Evolutionary conservation across 495 filamentous ascomycete genomes (phyloP).

Genomic region (Annulohypoxylon maeteangense): DNA sequence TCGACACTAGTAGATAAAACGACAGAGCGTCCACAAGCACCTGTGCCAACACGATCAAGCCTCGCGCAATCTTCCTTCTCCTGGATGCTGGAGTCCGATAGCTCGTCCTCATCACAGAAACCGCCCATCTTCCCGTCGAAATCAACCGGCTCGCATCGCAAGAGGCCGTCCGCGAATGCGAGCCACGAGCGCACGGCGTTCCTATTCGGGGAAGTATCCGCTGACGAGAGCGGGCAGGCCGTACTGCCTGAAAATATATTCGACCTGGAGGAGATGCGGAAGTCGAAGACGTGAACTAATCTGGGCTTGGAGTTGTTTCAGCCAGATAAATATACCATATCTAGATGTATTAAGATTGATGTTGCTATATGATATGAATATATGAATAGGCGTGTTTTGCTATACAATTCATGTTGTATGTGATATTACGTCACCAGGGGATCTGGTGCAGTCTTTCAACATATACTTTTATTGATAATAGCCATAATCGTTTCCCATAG

Average conservation of each 20-base stretch:
- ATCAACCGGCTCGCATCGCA: slow-evolving; percentile 36
- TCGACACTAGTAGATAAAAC: slow-evolving; percentile 29
- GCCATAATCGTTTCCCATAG: too few relatives aligned
- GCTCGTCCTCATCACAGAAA: slow-evolving; percentile 21
- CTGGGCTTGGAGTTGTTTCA: neutral
- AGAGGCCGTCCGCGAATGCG: slow-evolving; percentile 56
- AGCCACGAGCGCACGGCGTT: slow-evolving; percentile 65
- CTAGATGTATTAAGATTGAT: slow-evolving; percentile 5
- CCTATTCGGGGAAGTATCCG: slow-evolving; percentile 63
- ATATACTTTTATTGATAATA: neutral
- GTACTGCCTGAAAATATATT: slow-evolving; percentile 57
- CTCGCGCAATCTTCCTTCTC: slow-evolving; percentile 89
- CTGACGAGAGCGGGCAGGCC: slow-evolving; percentile 40
- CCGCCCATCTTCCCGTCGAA: slow-evolving; percentile 41
- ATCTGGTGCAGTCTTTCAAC: neutral
- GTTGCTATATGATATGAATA: neutral
- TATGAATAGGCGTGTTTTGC: neutral
- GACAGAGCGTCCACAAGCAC: slow-evolving; percentile 21
- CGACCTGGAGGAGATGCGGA: slow-evolving; percentile 56
- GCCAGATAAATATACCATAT: neutral
- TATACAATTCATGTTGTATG: too few relatives aligned
- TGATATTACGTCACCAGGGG: too few relatives aligned
- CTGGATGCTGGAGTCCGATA: slow-evolving; percentile 85
- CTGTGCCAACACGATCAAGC: slow-evolving; percentile 68
- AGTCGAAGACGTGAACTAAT: slow-evolving; percentile 12